A percentile compares a stretch with the other conserved stretches of the same genome.
Conservation (phyloP, 441 rosid genomes). For the Adansonia madagascariensis region DNA sequence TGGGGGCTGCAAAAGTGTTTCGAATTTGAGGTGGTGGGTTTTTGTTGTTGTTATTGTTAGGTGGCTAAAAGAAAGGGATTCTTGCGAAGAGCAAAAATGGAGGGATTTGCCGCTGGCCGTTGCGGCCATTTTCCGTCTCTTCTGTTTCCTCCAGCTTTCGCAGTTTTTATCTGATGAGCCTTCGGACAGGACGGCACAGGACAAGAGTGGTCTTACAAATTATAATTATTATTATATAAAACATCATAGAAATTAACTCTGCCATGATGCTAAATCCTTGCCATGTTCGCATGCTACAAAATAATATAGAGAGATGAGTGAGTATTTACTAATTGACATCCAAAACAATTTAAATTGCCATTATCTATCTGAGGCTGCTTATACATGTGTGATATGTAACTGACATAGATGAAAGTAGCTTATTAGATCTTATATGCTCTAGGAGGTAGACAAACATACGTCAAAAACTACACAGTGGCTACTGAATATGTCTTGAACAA, state of each 20-base stretch:
- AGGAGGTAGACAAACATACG: constrained; percentile 2
- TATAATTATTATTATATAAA: no score
- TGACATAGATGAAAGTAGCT: neutral
- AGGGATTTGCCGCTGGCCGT: neutral
- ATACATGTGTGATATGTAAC: neutral
- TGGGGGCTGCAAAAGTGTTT: neutral
- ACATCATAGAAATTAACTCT: no score
- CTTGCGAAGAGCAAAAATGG: neutral
- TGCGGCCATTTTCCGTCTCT: neutral
- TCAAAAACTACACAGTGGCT: constrained; percentile 36
- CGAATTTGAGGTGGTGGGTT: neutral
- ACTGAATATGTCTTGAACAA: constrained; percentile 67
- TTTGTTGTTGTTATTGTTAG: neutral
- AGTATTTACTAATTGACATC: neutral
- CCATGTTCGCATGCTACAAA: no score
- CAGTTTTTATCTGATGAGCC: no score
- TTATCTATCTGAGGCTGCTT: neutral
- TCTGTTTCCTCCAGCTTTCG: no score
- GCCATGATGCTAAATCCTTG: neutral
- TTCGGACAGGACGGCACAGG: no score
- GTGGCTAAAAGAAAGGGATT: neutral
- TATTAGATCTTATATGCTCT: neutral
- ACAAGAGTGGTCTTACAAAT: no score
- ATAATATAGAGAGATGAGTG: neutral
- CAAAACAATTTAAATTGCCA: neutral